These are phyloP conservation scores for Rhodosporidiobolus odoratus DNA, from an alignment of 768 basidiomycete species.

Conservation along the genomic window DNA sequence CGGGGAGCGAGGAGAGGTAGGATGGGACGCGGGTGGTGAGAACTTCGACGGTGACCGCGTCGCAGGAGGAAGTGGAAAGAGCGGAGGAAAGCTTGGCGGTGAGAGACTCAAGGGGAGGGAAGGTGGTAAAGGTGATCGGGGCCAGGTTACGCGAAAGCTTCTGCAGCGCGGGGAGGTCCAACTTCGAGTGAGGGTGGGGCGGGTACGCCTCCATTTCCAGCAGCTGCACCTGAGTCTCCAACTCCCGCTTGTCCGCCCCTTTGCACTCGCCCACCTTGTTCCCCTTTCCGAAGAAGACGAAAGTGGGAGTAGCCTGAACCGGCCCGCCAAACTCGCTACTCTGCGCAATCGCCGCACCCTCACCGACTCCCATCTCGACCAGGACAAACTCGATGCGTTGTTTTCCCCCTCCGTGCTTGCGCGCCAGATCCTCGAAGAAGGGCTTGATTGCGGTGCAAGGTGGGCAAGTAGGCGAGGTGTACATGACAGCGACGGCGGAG, in stretches of 20 bases:
- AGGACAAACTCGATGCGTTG: slow-evolving; percentile 71
- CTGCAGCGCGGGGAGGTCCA: slow-evolving; percentile 53
- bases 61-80: slow-evolving; percentile 47
- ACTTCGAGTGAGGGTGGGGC: slow-evolving; percentile 66
- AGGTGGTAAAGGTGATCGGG: slow-evolving; percentile 69
- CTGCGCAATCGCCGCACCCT: slow-evolving; percentile 58
- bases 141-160: slow-evolving; percentile 56
- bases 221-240: slow-evolving; percentile 67
- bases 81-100: slow-evolving; percentile 59
- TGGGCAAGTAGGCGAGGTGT: slow-evolving; percentile 68
- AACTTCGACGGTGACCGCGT: slow-evolving; percentile 50
- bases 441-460: slow-evolving; percentile 82
- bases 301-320: slow-evolving; percentile 77
- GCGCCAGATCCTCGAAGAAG: slow-evolving; percentile 69
- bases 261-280: slow-evolving; percentile 65
- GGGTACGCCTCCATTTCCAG: slow-evolving; percentile 72
- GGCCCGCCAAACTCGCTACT: slow-evolving; percentile 52
- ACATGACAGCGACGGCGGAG: slow-evolving; percentile 70
- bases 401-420: slow-evolving; percentile 35
- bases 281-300: slow-evolving; percentile 76
- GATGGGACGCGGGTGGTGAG: slow-evolving; percentile 56
- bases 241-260: slow-evolving; percentile 64
- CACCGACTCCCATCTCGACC: slow-evolving; percentile 70
- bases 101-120: slow-evolving; percentile 64
- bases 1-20: slow-evolving; percentile 54